phyloP scores from a whole-genome alignment of 495 filamentous ascomycete species.

The Lindgomyces ingoldianus region DNA sequence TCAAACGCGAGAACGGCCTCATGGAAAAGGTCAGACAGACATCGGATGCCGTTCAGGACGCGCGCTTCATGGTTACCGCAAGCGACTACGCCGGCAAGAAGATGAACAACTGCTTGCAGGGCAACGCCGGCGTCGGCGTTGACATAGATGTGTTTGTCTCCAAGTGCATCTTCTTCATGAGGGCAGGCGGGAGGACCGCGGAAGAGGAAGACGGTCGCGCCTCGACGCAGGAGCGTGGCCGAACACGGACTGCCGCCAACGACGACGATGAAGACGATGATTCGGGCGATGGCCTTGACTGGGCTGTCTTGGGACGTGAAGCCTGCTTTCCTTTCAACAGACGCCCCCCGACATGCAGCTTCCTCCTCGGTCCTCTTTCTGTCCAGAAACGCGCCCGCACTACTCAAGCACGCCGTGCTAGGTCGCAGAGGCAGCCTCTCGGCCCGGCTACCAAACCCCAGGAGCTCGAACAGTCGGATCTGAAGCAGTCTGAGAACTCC shows the following conservation, averaged over 20 bases:
- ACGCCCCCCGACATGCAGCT: constrained; percentile 76
- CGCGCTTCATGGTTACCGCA: constrained; percentile 73
- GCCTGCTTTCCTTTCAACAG: constrained; percentile 71
- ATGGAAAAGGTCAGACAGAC: constrained; percentile 81
- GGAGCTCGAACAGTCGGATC: constrained; percentile 68
- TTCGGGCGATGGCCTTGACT: constrained; percentile 73
- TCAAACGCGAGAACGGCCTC: constrained; percentile 64
- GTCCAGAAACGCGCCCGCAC: constrained; percentile 79
- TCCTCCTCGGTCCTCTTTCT: constrained; percentile 85
- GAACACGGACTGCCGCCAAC: constrained; percentile 35
- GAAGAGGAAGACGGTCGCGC: constrained; percentile 14
- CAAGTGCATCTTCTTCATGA: constrained; percentile 89
- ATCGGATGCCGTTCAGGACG: constrained; percentile 88
- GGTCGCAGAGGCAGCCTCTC: constrained; percentile 61
- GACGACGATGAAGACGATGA: constrained; percentile 59
- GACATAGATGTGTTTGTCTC: constrained; percentile 94
- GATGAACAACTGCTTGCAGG: constrained; percentile 66
- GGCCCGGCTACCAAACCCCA: constrained; percentile 66
- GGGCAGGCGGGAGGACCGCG: constrained; percentile 48
- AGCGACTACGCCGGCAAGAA: constrained; percentile 78
- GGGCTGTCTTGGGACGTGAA: constrained; percentile 76
- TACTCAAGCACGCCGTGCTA: constrained; percentile 61
- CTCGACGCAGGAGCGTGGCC: constrained; percentile 50
- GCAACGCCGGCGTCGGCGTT: constrained; percentile 67
- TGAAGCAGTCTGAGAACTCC: constrained; percentile 69